Conservation (phyloP, 192 early-diverging fungal species). For the Diversispora eburnea region DNA sequence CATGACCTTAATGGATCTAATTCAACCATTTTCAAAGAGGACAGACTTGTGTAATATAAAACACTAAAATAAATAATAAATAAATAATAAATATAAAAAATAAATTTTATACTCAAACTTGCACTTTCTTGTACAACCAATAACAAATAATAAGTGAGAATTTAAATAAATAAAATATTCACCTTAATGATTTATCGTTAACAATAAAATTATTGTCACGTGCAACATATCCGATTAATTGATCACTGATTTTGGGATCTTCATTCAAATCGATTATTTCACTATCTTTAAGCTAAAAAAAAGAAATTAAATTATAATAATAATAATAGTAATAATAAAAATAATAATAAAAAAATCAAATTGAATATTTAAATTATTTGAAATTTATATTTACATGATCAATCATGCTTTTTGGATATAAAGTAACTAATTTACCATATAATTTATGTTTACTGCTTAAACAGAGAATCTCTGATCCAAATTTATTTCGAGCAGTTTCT, state of each 20-base stretch:
- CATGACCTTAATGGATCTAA: too few species aligned
- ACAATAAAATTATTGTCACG: conserved; percentile 56
- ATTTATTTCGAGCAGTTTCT: conserved; percentile 71
- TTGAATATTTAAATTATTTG: too few species aligned
- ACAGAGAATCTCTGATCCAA: conserved; percentile 56
- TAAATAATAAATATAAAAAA: too few species aligned
- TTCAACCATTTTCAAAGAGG: too few species aligned
- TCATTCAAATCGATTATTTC: too few species aligned
- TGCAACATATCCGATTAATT: conserved; percentile 53
- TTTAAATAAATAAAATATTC: too few species aligned
- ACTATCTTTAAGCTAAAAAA: too few species aligned
- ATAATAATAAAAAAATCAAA: conserved; percentile 24
- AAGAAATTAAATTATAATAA: neutral
- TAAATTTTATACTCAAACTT: too few species aligned
- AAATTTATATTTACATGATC: conserved; percentile 28
- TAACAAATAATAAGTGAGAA: too few species aligned
- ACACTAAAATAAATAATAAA: too few species aligned
- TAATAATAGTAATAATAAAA: conserved; percentile 27
- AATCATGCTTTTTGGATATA: conserved; percentile 48
- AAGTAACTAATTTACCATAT: conserved; percentile 50
- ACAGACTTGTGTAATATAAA: too few species aligned
- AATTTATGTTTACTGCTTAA: conserved; percentile 59
- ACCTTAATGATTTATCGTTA: conserved; percentile 55
- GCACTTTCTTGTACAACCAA: too few species aligned
- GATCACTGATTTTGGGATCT: conserved; percentile 47